These are phyloP conservation scores for Candida ficus DNA, from an alignment of 805 yeast genomes.

Conservation along the genomic window DNA sequence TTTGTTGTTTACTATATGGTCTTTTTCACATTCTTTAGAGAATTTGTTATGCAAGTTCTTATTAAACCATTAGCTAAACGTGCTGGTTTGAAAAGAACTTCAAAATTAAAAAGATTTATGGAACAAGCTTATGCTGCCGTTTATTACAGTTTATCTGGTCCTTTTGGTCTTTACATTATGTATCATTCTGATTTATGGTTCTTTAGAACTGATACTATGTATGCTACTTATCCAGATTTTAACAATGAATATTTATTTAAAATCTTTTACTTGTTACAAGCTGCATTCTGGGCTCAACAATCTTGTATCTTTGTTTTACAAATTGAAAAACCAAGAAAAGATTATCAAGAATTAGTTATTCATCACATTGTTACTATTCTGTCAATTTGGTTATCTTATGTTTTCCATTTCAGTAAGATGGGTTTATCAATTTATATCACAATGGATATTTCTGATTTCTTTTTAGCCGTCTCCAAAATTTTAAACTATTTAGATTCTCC, in stretches of 20 bases:
- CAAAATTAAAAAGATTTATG: conserved; percentile 74
- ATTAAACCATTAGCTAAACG: conserved; percentile 64
- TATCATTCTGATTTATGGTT: conserved; percentile 78
- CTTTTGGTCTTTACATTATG: conserved; percentile 89
- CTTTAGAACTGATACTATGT: conserved; percentile 80
- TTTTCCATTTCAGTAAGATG: conserved; percentile 95
- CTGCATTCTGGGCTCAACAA: conserved; percentile 98
- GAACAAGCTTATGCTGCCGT: conserved; percentile 86
- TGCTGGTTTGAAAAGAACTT: conserved; percentile 42
- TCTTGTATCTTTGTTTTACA: conserved; percentile 75
- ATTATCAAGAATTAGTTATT: conserved; percentile 81
- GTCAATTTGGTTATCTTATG: conserved; percentile 79
- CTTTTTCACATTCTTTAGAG: conserved; percentile 86
- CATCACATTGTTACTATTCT: conserved; percentile 92
- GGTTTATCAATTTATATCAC: conserved; percentile 88
- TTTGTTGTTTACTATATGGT: conserved; percentile 79
- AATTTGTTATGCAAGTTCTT: conserved; percentile 79
- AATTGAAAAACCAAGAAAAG: conserved; percentile 93
- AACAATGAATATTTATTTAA: conserved; percentile 68
- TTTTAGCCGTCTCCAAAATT: conserved; percentile 80
- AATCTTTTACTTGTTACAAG: conserved; percentile 82
- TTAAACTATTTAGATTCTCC: conserved; percentile 75
- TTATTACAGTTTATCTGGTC: conserved; percentile 78
- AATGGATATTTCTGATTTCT: conserved; percentile 94
- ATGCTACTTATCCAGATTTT: conserved; percentile 76